Percentiles rank a stretch among this genome's conserved stretches.
Evolutionary conservation across 371 early-diverging fungal genomes (phyloP).

Genomic region (Rhizopus delemar): DNA sequence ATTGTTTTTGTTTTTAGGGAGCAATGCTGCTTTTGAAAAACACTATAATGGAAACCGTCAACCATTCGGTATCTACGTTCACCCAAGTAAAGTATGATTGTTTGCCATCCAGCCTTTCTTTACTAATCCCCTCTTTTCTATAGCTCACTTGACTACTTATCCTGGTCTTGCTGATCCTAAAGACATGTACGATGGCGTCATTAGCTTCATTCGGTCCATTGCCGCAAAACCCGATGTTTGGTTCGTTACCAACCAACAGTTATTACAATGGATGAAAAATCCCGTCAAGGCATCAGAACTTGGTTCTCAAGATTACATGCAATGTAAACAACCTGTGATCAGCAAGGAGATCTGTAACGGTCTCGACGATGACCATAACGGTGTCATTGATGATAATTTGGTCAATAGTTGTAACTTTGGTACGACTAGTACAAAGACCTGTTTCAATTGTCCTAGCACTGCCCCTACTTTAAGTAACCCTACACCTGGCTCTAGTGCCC

Average conservation of each 20-base stretch:
- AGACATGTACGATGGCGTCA: conserved; percentile 33
- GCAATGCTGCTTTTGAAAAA: conserved; percentile 50
- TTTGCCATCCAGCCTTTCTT: background rate
- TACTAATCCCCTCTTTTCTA: background rate
- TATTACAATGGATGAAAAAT: conserved; percentile 65
- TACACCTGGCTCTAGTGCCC: conserved; percentile 46
- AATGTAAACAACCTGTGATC: conserved; percentile 58
- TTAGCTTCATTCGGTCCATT: conserved; percentile 46
- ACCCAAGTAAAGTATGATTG: conserved; percentile 29
- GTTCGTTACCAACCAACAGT: conserved; percentile 68
- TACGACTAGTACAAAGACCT: conserved; percentile 58
- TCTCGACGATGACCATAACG: conserved; percentile 60
- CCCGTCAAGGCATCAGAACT: conserved; percentile 67
- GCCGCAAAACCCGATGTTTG: conserved; percentile 56
- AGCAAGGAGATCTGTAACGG: conserved; percentile 74
- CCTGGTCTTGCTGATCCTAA: conserved; percentile 42
- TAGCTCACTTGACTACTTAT: conserved; percentile 48
- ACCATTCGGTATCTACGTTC: conserved; percentile 71
- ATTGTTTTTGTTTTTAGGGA: conserved; percentile 30
- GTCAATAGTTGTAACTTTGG: conserved; percentile 58
- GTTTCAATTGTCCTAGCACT: conserved; percentile 64
- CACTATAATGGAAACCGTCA: conserved; percentile 64
- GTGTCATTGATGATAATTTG: conserved; percentile 46
- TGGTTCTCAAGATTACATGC: conserved; percentile 55
- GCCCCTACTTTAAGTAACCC: conserved; percentile 56